These are phyloP conservation scores for Pseudisothecium myosuroides DNA, from an alignment of 225 moss, liverwort and hornwort species.

Conservation along the genomic window DNA sequence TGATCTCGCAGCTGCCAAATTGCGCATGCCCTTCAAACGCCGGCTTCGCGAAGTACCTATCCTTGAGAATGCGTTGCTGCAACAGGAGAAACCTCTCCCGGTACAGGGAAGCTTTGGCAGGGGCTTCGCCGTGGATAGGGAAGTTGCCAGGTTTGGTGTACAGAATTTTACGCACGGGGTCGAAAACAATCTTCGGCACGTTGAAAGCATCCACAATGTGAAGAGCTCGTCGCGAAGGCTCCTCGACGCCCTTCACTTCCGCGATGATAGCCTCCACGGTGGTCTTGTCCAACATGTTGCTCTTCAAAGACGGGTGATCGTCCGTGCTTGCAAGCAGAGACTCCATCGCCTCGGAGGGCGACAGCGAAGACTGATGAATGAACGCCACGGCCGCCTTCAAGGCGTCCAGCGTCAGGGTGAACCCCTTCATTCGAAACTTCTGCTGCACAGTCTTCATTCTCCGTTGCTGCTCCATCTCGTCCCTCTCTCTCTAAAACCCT, in stretches of 20 bases:
- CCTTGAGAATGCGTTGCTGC: constrained; percentile 76
- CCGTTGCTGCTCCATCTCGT: constrained; percentile 55
- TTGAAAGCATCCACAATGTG: constrained; percentile 57
- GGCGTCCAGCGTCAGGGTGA: constrained; percentile 73
- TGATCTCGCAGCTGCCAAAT: constrained; percentile 76
- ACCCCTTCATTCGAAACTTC: constrained; percentile 86
- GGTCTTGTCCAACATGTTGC: constrained; percentile 67
- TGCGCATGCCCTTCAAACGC: constrained; percentile 28
- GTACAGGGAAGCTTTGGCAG: constrained; percentile 72
- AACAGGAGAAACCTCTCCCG: constrained; percentile 75
- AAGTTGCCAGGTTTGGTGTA: constrained; percentile 42
- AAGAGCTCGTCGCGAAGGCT: constrained; percentile 27
- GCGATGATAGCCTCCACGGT: constrained; percentile 46
- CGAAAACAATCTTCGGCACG: constrained; percentile 62
- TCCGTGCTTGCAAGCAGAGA: constrained; percentile 55
- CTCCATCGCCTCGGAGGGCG: constrained; percentile 45
- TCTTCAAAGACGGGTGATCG: constrained; percentile 51
- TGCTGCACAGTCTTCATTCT: constrained; percentile 90
- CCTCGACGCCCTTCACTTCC: constrained; percentile 39
- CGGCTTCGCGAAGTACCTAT: constrained; percentile 55
- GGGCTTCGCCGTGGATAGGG: constrained; percentile 66
- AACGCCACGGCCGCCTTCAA: constrained; percentile 57
- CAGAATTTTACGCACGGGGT: constrained; percentile 64
- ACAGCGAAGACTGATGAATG: constrained; percentile 24
- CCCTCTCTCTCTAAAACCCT: background rate